A percentile compares a stretch with the other conserved stretches of the same genome.
These are phyloP conservation scores for Sesbania bispinosa DNA, from an alignment of 306 rosid species.

Conservation along the genomic window DNA sequence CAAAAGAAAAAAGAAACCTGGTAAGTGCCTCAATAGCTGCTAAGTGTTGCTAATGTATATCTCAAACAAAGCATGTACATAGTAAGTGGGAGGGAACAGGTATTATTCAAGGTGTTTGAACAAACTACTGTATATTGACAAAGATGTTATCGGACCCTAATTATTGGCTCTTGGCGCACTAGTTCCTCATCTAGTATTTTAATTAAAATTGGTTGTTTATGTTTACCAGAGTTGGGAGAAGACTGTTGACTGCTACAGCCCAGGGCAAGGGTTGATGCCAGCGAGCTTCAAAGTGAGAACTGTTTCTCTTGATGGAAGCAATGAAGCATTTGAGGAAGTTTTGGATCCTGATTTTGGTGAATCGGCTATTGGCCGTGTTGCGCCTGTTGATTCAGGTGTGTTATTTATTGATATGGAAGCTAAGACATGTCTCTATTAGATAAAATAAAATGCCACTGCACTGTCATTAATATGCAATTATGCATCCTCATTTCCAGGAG, in stretches of 20 bases:
- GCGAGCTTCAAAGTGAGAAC: slow-evolving; percentile 85
- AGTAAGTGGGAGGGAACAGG: too few relatives aligned
- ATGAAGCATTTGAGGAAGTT: slow-evolving; percentile 74
- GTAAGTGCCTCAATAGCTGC: too few relatives aligned
- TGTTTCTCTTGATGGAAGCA: slow-evolving; percentile 67
- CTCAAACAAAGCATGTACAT: too few relatives aligned
- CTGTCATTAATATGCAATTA: not conserved
- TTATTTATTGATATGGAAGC: not conserved
- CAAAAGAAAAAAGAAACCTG: not conserved
- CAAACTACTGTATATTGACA: too few relatives aligned
- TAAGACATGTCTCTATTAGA: not conserved
- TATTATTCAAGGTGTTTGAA: too few relatives aligned
- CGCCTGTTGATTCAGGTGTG: slow-evolving; percentile 88
- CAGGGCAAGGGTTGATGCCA: slow-evolving; percentile 96
- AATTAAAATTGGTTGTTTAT: not conserved
- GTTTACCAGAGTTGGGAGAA: slow-evolving; percentile 83
- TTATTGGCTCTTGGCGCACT: slow-evolving; percentile 7
- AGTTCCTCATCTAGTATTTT: not conserved
- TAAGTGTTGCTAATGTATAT: too few relatives aligned
- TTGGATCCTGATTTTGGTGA: slow-evolving; percentile 95
- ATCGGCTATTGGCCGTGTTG: slow-evolving; percentile 96
- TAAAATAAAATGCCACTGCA: not conserved
- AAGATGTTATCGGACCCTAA: not conserved
- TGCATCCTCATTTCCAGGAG: too few relatives aligned
- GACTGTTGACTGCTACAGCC: slow-evolving; percentile 87